phyloP scores from a whole-genome alignment of 202 grass and related monocot species.

The Brachypodium distachyon region DNA sequence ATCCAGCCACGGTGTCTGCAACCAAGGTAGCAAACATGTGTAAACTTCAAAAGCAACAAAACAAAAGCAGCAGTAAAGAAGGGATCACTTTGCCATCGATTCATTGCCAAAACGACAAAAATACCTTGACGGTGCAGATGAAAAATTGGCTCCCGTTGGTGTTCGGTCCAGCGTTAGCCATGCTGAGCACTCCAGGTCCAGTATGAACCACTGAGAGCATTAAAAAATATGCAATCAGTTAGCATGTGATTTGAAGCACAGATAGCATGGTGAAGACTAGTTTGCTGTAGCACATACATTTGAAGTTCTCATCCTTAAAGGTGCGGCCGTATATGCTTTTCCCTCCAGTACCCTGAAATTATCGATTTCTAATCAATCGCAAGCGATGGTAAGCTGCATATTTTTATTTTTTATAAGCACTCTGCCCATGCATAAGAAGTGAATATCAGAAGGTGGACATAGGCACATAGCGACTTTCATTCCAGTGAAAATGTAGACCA shows the following conservation, averaged over 20 bases:
- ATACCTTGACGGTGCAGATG: slow-evolving; percentile 88
- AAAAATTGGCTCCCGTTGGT: slow-evolving; percentile 94
- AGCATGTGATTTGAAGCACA: not conserved
- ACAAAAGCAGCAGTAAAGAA: not conserved
- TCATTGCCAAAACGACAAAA: not conserved
- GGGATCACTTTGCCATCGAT: not conserved
- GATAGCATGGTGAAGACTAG: not conserved
- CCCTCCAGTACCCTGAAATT: slow-evolving; percentile 72
- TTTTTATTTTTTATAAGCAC: not conserved
- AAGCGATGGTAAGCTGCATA: not conserved
- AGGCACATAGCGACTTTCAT: not conserved
- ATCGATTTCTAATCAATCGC: not conserved
- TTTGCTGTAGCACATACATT: slow-evolving; percentile 42
- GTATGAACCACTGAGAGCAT: slow-evolving; percentile 56
- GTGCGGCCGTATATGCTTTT: slow-evolving; percentile 90
- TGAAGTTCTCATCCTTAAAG: slow-evolving; percentile 89
- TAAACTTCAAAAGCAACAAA: not conserved
- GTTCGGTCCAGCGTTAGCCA: slow-evolving; percentile 86
- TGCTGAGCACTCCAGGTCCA: slow-evolving; percentile 74
- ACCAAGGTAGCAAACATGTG: not conserved
- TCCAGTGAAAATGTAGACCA: not conserved
- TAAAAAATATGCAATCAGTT: not conserved
- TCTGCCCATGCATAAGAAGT: not conserved
- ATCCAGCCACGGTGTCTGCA: slow-evolving; percentile 78
- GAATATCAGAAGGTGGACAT: not conserved